A percentile compares a stretch with the other conserved stretches of the same genome.
phyloP scores from a whole-genome alignment of 148 eudicot genomes.

The Diospyros kaki region DNA sequence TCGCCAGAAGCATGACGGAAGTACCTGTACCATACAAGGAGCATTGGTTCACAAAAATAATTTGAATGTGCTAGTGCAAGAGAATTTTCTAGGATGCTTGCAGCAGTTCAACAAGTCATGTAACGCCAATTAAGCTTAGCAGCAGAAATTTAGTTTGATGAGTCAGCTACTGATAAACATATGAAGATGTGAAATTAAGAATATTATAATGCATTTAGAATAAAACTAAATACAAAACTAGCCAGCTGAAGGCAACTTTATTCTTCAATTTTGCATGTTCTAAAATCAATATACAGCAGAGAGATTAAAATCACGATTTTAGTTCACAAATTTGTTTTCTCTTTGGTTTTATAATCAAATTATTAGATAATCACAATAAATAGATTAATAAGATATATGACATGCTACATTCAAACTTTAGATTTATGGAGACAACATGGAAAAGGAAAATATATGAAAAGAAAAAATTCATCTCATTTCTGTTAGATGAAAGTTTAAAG shows the following conservation, averaged over 20 bases:
- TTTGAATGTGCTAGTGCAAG: background rate
- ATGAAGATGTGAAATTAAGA: background rate
- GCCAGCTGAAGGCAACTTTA: background rate
- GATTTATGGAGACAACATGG: no score
- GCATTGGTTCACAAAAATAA: background rate
- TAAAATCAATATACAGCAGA: background rate
- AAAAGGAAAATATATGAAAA: no score
- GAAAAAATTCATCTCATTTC: no score
- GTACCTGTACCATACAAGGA: constrained; percentile 41
- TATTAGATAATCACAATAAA: background rate
- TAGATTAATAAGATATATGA: background rate
- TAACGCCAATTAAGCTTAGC: no score
- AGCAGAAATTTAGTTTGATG: no score
- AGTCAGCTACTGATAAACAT: background rate
- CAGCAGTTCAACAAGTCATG: background rate
- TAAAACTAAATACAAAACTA: background rate
- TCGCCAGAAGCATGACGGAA: constrained; percentile 92
- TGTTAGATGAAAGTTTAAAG: no score
- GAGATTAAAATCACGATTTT: background rate
- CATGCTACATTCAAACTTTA: no score
- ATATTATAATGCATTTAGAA: background rate
- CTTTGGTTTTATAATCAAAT: background rate
- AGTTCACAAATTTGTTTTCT: background rate
- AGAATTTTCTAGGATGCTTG: background rate
- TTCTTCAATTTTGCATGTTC: background rate